Conservation (phyloP, 768 basidiomycete genomes). For the Rhodotorula diobovata region DNA sequence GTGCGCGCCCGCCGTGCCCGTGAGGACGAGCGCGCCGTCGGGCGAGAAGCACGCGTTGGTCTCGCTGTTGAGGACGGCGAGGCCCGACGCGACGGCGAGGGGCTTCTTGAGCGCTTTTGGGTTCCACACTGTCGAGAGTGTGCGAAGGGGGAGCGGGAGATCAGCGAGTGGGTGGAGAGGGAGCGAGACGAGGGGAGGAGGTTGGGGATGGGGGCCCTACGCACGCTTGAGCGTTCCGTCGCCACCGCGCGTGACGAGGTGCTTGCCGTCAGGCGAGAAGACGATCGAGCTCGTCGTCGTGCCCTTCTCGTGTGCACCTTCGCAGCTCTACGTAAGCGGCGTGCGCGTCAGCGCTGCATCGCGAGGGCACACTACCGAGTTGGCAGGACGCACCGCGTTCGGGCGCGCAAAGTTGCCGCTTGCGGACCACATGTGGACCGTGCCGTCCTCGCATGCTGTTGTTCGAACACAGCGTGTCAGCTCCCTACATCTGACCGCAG, state of each 20-base stretch:
- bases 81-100: constrained; percentile 59
- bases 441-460: constrained; percentile 73
- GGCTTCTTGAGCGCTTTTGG: constrained; percentile 85
- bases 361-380: neutral
- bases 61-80: constrained; percentile 77
- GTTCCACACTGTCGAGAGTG: constrained; percentile 78
- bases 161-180: neutral
- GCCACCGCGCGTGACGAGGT: constrained; percentile 80
- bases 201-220: no score
- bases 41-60: constrained; percentile 95
- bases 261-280: constrained; percentile 82
- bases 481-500: neutral
- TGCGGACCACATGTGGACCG: constrained; percentile 69
- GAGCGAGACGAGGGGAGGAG: no score
- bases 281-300: constrained; percentile 80
- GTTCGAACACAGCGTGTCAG: neutral
- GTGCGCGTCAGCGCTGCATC: neutral
- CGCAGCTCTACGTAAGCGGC: constrained; percentile 61
- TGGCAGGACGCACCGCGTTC: neutral
- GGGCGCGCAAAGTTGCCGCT: constrained; percentile 90
- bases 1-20: constrained; percentile 54
- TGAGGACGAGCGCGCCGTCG: constrained; percentile 81
- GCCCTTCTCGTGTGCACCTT: constrained; percentile 73
- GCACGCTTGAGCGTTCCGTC: constrained; percentile 92
- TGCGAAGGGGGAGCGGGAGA: neutral